phyloP scores from a whole-genome alignment of 1,284 basidiomycete species.

The Irpex rosettiformis region DNA sequence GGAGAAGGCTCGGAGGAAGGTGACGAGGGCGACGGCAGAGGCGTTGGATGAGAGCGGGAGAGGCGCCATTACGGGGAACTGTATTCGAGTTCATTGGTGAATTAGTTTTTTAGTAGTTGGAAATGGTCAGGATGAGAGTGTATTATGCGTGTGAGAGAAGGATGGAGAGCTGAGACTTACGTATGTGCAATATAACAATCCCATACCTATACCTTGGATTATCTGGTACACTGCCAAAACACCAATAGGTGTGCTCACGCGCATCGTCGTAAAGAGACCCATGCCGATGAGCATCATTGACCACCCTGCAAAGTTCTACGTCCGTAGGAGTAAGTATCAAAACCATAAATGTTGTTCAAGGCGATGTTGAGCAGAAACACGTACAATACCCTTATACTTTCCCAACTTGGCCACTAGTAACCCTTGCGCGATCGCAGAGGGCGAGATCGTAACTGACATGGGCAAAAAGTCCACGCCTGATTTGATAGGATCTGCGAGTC shows the following conservation, averaged over 20 bases:
- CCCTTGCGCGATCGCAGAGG: conserved; percentile 17
- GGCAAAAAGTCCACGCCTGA: conserved; percentile 20
- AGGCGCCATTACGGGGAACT: conserved; percentile 33
- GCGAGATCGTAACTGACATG: conserved; percentile 15
- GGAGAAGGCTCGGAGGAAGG: conserved; percentile 26
- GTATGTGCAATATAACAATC: conserved; percentile 21
- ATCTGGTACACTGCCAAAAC: conserved; percentile 22
- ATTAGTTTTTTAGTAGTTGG: background rate
- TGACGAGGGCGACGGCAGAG: conserved; percentile 24
- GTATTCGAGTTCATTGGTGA: conserved; percentile 5
- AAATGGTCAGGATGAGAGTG: background rate
- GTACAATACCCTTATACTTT: conserved; percentile 7
- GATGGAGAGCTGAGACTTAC: background rate
- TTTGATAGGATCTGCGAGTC: conserved; percentile 12
- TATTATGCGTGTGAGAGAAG: background rate
- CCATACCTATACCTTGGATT: conserved; percentile 26
- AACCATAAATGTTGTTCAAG: too few species aligned
- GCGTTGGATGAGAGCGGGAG: conserved; percentile 26
- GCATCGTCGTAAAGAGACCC: conserved; percentile 20
- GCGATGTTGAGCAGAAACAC: conserved; percentile 8
- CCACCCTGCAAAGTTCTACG: conserved; percentile 23
- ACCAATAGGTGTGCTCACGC: conserved; percentile 15
- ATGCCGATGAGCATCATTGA: conserved; percentile 21
- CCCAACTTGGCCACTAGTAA: conserved; percentile 13
- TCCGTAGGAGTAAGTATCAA: too few species aligned